Evolutionary conservation across 768 basidiomycete species (phyloP).

Genomic region (Exsudoporus frostii): DNA sequence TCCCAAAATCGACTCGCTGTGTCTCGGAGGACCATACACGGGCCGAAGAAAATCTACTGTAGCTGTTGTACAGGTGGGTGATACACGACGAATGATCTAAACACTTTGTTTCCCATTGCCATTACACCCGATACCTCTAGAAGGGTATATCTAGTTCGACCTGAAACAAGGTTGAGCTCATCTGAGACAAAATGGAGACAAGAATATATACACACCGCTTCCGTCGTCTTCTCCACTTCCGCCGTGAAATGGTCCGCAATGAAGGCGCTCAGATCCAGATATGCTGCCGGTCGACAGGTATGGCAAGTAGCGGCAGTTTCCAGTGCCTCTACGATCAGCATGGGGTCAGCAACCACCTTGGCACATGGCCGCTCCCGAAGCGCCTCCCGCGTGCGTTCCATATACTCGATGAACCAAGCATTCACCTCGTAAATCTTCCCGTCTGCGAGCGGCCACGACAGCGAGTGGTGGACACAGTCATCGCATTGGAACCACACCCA

Average conservation of each 20-base stretch:
- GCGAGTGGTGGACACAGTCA: slow-evolving; percentile 32
- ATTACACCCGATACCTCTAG: slow-evolving; percentile 6
- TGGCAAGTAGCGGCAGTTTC: slow-evolving; percentile 27
- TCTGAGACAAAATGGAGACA: slow-evolving; percentile 5
- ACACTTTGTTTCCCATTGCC: slow-evolving; percentile 1
- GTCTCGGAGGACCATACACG: neutral
- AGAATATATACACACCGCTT: slow-evolving; percentile 25
- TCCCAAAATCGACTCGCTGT: neutral
- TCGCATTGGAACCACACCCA: slow-evolving; percentile 41
- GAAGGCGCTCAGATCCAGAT: slow-evolving; percentile 32
- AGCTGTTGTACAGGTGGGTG: slow-evolving; percentile 9
- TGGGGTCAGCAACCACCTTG: slow-evolving; percentile 29
- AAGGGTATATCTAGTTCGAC: slow-evolving; percentile 33
- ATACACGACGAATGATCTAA: slow-evolving; percentile 4
- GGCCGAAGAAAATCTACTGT: neutral
- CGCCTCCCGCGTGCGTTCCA: slow-evolving; percentile 30
- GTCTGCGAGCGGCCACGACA: slow-evolving; percentile 34
- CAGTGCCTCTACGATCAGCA: slow-evolving; percentile 31
- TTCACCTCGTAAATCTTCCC: slow-evolving; percentile 37
- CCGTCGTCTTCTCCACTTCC: slow-evolving; percentile 30
- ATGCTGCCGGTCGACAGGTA: slow-evolving; percentile 30
- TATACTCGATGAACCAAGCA: slow-evolving; percentile 34
- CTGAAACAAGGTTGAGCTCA: slow-evolving; percentile 15
- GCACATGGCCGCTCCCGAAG: slow-evolving; percentile 31
- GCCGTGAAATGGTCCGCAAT: slow-evolving; percentile 28